A percentile compares a stretch with the other conserved stretches of the same genome.
phyloP scores from a whole-genome alignment of 768 basidiomycete genomes.

The Lactifluus rugatus region DNA sequence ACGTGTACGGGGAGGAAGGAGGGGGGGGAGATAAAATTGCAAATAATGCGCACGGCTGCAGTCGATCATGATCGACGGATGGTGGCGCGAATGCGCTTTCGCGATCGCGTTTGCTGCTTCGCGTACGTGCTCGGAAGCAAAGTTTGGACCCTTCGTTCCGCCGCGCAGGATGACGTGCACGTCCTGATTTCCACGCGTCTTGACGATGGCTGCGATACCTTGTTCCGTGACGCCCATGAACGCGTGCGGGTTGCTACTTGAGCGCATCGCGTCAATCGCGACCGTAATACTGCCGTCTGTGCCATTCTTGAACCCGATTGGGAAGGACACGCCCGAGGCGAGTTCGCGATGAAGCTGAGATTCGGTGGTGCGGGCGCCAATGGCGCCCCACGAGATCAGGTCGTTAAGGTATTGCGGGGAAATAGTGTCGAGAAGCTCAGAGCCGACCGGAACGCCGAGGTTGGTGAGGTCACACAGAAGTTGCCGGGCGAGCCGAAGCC shows the following conservation, averaged over 20 bases:
- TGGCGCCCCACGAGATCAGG: conserved; percentile 87
- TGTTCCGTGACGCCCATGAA: conserved; percentile 92
- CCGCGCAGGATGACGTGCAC: conserved; percentile 96
- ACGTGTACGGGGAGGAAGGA: background rate
- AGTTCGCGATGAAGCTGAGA: conserved; percentile 96
- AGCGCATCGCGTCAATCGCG: conserved; percentile 94
- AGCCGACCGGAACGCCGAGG: conserved; percentile 86
- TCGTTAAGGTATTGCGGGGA: conserved; percentile 80
- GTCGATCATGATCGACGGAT: conserved; percentile 80
- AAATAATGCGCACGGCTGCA: conserved; percentile 35
- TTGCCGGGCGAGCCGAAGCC: conserved; percentile 77
- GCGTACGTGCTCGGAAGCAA: conserved; percentile 57
- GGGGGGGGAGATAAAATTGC: background rate
- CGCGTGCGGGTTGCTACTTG: conserved; percentile 84
- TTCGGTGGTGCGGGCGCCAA: conserved; percentile 96
- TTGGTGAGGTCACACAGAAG: conserved; percentile 87
- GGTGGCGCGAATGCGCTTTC: conserved; percentile 45
- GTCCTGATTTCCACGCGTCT: conserved; percentile 54
- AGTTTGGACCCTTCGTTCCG: conserved; percentile 88
- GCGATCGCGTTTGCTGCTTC: conserved; percentile 51
- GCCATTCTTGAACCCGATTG: conserved; percentile 98
- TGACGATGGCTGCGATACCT: conserved; percentile 90
- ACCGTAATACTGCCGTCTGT: conserved; percentile 87
- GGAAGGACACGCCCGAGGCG: conserved; percentile 93
- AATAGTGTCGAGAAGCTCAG: conserved; percentile 82